Percentiles rank a stretch among this genome's conserved stretches.
These are phyloP conservation scores for Penicillium psychrosexuale DNA, from an alignment of 2,329 filamentous ascomycete genomes.

Conservation along the genomic window DNA sequence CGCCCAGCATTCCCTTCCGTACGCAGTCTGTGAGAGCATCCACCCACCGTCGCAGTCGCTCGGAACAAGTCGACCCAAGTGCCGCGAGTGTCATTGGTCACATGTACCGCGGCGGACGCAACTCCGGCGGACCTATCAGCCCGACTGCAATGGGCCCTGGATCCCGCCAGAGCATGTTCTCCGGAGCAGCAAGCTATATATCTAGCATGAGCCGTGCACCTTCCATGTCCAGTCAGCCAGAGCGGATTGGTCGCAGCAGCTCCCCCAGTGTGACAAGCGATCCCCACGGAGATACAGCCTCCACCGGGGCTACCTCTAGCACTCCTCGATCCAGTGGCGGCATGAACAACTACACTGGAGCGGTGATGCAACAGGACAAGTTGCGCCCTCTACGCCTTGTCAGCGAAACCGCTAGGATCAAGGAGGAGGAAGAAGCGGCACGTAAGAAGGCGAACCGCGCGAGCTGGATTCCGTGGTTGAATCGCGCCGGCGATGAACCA, in stretches of 20 bases:
- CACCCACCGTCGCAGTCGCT: conserved; percentile 49
- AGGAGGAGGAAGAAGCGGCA: conserved; percentile 43
- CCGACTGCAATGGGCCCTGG: conserved; percentile 47
- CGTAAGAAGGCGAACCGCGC: conserved; percentile 46
- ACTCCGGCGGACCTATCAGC: conserved; percentile 53
- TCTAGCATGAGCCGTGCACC: conserved; percentile 55
- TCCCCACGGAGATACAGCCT: conserved; percentile 44
- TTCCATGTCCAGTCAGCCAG: conserved; percentile 49
- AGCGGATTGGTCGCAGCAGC: conserved; percentile 59
- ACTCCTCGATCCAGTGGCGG: conserved; percentile 64
- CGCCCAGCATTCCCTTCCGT: conserved; percentile 49
- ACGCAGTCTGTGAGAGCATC: conserved; percentile 38
- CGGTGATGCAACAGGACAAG: conserved; percentile 65
- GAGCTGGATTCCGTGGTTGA: conserved; percentile 50
- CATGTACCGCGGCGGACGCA: conserved; percentile 76
- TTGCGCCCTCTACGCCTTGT: conserved; percentile 83
- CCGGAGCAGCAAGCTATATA: conserved; percentile 47
- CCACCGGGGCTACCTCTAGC: conserved; percentile 48
- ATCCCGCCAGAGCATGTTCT: conserved; percentile 42
- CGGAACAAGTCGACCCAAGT: conserved; percentile 45
- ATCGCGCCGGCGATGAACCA: conserved; percentile 32
- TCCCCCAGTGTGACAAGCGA: conserved; percentile 59
- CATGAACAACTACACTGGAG: conserved; percentile 65
- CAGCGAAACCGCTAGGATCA: conserved; percentile 41
- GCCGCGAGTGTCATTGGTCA: conserved; percentile 76